Evolutionary conservation across 371 early-diverging fungal species (phyloP).

Genomic region (Mucor sp.): DNA sequence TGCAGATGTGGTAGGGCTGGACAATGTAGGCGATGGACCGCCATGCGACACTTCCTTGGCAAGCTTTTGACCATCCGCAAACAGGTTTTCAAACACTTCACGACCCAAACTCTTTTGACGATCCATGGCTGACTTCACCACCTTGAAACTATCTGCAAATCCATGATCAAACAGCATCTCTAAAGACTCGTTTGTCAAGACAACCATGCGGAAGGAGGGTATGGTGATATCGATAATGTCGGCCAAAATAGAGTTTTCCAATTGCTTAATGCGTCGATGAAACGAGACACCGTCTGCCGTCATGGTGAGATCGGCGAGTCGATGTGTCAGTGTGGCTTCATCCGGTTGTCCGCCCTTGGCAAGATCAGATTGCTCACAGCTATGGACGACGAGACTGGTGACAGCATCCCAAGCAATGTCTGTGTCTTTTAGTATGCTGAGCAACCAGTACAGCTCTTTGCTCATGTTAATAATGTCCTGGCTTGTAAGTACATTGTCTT

Average conservation of each 20-base stretch:
- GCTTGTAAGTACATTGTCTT: conserved; percentile 63
- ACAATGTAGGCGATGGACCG: neutral
- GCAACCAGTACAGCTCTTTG: conserved; percentile 78
- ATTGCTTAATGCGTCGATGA: conserved; percentile 17
- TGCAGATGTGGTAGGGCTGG: neutral
- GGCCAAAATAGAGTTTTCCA: conserved; percentile 21
- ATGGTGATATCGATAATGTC: conserved; percentile 23
- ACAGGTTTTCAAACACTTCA: conserved; percentile 61
- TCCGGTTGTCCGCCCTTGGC: conserved; percentile 27
- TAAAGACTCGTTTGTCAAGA: conserved; percentile 65
- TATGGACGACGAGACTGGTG: conserved; percentile 25
- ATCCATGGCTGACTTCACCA: conserved; percentile 60
- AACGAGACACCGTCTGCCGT: conserved; percentile 11
- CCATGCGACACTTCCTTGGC: conserved; percentile 28
- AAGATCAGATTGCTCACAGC: conserved; percentile 58
- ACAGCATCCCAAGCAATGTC: conserved; percentile 33
- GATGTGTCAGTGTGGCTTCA: conserved; percentile 12
- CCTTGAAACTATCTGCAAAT: conserved; percentile 63
- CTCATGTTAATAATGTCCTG: conserved; percentile 81
- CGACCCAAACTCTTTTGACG: conserved; percentile 55
- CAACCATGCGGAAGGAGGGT: conserved; percentile 56
- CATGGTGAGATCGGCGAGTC: conserved; percentile 26
- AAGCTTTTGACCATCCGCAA: conserved; percentile 57
- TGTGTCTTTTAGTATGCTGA: conserved; percentile 16
- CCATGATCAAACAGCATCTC: conserved; percentile 71